These are phyloP conservation scores for Glycine soja DNA, from an alignment of 306 rosid species.

Conservation along the genomic window DNA sequence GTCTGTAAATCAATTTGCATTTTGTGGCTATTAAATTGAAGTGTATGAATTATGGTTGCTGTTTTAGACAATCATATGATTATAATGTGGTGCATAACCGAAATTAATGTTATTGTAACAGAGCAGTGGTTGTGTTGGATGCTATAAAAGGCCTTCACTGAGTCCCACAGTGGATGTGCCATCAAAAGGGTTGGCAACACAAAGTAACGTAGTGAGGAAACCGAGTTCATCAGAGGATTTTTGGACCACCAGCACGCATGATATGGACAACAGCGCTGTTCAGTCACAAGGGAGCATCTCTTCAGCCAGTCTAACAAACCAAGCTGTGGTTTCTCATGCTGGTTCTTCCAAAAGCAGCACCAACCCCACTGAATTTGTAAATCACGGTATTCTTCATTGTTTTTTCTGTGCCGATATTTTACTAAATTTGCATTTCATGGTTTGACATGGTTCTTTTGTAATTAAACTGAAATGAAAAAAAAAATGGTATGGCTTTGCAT, in stretches of 20 bases:
- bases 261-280: constrained; percentile 91
- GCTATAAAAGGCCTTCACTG: constrained; percentile 63
- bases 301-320: constrained; percentile 78
- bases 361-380: constrained; percentile 73
- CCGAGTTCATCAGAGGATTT: constrained; percentile 77
- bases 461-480: not conserved
- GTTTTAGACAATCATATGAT: constrained; percentile 14
- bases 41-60: constrained; percentile 27
- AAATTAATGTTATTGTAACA: constrained; percentile 76
- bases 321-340: constrained; percentile 63
- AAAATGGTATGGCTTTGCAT: not conserved
- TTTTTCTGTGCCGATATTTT: constrained; percentile 30
- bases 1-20: constrained; percentile 28
- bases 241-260: constrained; percentile 92
- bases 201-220: constrained; percentile 52
- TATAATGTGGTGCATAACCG: constrained; percentile 70
- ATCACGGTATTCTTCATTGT: constrained; percentile 65
- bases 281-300: constrained; percentile 93
- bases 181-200: constrained; percentile 48
- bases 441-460: not conserved
- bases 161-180: constrained; percentile 51
- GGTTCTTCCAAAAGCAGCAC: constrained; percentile 55
- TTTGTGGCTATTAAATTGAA: constrained; percentile 29
- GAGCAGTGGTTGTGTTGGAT: constrained; percentile 99
- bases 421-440: constrained; percentile 14